phyloP scores from a whole-genome alignment of 495 filamentous ascomycete genomes.

The Xeromyces bisporus region DNA sequence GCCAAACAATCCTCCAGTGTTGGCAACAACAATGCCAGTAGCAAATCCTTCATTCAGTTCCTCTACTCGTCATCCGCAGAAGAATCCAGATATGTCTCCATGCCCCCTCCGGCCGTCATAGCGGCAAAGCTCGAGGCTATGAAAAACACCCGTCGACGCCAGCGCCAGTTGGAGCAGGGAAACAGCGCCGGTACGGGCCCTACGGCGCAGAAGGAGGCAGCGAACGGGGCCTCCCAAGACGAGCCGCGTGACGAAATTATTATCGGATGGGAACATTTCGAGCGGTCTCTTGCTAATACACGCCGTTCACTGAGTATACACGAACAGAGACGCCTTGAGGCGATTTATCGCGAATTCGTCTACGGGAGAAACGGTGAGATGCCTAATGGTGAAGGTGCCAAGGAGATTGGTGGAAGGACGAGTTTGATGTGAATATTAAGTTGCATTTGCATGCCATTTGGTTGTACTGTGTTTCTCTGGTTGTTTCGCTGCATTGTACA shows the following conservation, averaged over 20 bases:
- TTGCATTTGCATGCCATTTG: no score
- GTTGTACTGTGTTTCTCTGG: no score
- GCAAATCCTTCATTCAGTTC: constrained; percentile 58
- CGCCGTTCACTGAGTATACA: constrained; percentile 62
- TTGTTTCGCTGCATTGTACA: no score
- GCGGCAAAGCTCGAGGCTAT: constrained; percentile 57
- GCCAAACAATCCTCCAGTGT: constrained; percentile 11
- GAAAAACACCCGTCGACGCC: constrained; percentile 46
- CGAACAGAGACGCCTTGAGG: constrained; percentile 54
- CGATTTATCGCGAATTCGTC: constrained; percentile 85
- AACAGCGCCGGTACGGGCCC: constrained; percentile 1
- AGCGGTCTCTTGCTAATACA: constrained; percentile 58
- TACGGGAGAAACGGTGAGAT: constrained; percentile 84
- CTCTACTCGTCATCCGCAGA: constrained; percentile 50
- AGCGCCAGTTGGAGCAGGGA: constrained; percentile 35
- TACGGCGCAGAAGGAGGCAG: constrained; percentile 7
- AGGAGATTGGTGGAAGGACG: constrained; percentile 78
- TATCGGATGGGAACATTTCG: constrained; percentile 75
- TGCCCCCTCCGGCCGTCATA: constrained; percentile 52
- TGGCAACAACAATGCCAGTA: constrained; percentile 20
- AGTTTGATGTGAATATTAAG: constrained; percentile 85
- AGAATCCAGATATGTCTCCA: constrained; percentile 23
- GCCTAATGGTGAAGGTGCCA: constrained; percentile 74
- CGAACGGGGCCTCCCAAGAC: constrained; percentile 16
- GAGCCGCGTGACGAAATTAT: constrained; percentile 49